Evolutionary conservation across 805 yeast species (phyloP).

Genomic region (Hanseniaspora thailandica): DNA sequence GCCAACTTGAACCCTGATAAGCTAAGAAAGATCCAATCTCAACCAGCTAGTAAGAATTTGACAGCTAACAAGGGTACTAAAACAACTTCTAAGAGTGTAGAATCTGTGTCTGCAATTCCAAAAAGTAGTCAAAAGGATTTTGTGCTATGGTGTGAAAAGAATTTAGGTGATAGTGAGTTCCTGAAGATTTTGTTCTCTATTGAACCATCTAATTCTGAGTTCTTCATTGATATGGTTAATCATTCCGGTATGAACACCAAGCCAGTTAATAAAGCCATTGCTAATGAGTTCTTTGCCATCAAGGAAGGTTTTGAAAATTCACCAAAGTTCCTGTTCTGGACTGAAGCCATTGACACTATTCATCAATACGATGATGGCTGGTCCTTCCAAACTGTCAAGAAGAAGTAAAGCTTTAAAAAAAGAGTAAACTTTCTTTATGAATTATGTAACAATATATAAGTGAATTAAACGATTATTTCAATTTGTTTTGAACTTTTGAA

Average conservation of each 20-base stretch:
- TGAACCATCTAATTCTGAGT: background rate
- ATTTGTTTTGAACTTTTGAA: constrained; percentile 5
- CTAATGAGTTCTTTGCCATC: constrained; percentile 74
- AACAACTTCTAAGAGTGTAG: background rate
- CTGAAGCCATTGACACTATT: constrained; percentile 45
- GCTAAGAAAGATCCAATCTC: constrained; percentile 26
- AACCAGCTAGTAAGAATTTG: background rate
- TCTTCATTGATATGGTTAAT: constrained; percentile 13
- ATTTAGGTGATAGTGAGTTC: constrained; percentile 10
- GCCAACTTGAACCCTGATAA: constrained; percentile 29
- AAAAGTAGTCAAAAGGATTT: constrained; percentile 6
- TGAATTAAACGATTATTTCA: background rate
- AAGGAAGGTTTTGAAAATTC: constrained; percentile 58
- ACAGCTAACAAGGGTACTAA: background rate
- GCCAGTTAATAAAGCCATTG: constrained; percentile 53
- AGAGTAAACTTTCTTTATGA: too few species aligned
- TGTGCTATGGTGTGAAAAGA: constrained; percentile 2
- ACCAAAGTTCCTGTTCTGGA: constrained; percentile 53
- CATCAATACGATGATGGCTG: constrained; percentile 37
- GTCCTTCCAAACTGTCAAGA: constrained; percentile 56
- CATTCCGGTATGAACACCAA: constrained; percentile 10
- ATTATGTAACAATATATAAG: background rate
- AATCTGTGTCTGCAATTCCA: background rate
- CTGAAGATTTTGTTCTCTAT: constrained; percentile 7
- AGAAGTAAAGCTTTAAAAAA: too few species aligned